Conservation (phyloP, 106 monocot genomes). For the Narthecium ossifragum region DNA sequence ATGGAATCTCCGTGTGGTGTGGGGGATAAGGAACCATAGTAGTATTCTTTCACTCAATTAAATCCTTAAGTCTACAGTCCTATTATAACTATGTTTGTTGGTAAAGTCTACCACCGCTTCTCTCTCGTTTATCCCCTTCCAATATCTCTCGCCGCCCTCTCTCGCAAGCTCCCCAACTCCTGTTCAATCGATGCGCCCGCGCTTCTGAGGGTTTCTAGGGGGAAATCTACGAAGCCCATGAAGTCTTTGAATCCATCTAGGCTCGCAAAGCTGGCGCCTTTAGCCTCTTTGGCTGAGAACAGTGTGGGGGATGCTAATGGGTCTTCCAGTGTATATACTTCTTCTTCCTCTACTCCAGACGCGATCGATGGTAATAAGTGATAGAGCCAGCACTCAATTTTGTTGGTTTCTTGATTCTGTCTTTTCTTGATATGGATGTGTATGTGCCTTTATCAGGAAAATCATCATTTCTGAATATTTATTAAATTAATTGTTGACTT, state of each 20-base stretch:
- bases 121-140: slow-evolving; percentile 12
- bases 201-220: too few species aligned
- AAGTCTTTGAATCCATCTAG: slow-evolving; percentile 8
- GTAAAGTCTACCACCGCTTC: slow-evolving; percentile 16
- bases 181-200: too few species aligned
- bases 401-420: background rate
- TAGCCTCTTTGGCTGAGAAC: slow-evolving; percentile 23
- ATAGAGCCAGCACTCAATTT: background rate
- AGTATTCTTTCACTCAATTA: too few species aligned
- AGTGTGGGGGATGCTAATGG: slow-evolving; percentile 20
- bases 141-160: too few species aligned
- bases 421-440: background rate
- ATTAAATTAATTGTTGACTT: background rate
- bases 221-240: slow-evolving; percentile 20
- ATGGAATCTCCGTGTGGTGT: too few species aligned
- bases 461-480: background rate
- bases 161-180: too few species aligned
- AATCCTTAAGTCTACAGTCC: too few species aligned
- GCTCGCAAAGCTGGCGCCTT: slow-evolving; percentile 20
- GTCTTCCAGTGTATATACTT: slow-evolving; percentile 2
- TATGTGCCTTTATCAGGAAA: background rate
- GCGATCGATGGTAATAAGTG: background rate
- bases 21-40: too few species aligned
- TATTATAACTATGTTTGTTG: too few species aligned
- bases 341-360: background rate